Conservation (phyloP, 2,329 filamentous ascomycete species). For the Hymenoscyphus linearis region DNA sequence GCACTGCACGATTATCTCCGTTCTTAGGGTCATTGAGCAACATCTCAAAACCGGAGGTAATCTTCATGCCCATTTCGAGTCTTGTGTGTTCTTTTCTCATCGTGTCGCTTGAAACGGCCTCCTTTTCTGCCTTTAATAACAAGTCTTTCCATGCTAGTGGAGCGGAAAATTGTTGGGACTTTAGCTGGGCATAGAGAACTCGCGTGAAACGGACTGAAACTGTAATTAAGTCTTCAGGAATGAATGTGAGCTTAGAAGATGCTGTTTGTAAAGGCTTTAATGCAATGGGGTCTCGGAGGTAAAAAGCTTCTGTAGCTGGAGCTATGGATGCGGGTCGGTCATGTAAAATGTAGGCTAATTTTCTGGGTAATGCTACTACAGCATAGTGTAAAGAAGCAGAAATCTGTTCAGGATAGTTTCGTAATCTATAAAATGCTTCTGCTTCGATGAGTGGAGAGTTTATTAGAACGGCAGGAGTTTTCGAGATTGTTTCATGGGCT, state of each 20-base stretch:
- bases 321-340: slow-evolving; percentile 70
- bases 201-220: slow-evolving; percentile 79
- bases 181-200: slow-evolving; percentile 84
- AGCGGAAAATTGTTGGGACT: slow-evolving; percentile 74
- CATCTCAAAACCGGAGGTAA: slow-evolving; percentile 89
- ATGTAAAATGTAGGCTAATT: slow-evolving; percentile 74
- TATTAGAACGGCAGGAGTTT: slow-evolving; percentile 53
- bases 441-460: slow-evolving; percentile 72
- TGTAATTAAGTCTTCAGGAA: slow-evolving; percentile 72
- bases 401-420: slow-evolving; percentile 77
- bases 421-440: slow-evolving; percentile 85
- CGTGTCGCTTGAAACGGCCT: slow-evolving; percentile 24
- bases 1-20: slow-evolving; percentile 60
- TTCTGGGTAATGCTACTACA: slow-evolving; percentile 70
- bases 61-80: slow-evolving; percentile 78
- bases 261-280: slow-evolving; percentile 62
- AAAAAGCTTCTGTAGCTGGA: slow-evolving; percentile 85
- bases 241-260: slow-evolving; percentile 54
- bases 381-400: slow-evolving; percentile 70
- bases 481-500: slow-evolving; percentile 56
- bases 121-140: slow-evolving; percentile 30
- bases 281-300: slow-evolving; percentile 76
- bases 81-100: slow-evolving; percentile 15
- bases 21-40: slow-evolving; percentile 63
- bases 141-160: slow-evolving; percentile 47